These are phyloP conservation scores for Geosmithia morbida DNA, from an alignment of 2,329 filamentous ascomycete genomes.

Conservation along the genomic window DNA sequence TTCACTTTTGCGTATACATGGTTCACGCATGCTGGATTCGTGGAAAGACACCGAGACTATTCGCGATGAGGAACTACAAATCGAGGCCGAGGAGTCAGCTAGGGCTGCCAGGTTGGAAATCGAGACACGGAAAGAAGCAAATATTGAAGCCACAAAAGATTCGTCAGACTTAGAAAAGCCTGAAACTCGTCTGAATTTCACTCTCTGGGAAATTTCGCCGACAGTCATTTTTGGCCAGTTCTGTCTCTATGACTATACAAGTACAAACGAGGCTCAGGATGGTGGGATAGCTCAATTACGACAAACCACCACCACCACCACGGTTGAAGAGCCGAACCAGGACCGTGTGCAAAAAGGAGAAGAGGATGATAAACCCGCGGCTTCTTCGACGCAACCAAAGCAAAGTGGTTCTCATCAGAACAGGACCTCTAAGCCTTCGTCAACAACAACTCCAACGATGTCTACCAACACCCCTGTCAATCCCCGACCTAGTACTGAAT, in stretches of 20 bases:
- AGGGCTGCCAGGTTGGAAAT: background rate
- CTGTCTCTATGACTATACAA: background rate
- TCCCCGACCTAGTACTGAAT: background rate
- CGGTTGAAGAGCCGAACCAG: background rate
- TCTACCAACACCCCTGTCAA: background rate
- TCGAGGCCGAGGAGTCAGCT: slow-evolving; percentile 9
- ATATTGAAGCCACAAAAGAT: background rate
- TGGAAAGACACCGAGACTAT: slow-evolving; percentile 67
- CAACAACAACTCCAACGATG: too few species aligned
- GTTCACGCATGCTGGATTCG: slow-evolving; percentile 91
- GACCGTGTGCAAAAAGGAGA: background rate
- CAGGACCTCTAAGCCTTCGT: background rate
- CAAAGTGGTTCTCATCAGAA: background rate
- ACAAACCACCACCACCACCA: background rate
- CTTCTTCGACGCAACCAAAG: background rate
- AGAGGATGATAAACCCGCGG: background rate
- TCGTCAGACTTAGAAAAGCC: background rate
- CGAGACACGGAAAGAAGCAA: background rate
- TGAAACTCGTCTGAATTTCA: background rate
- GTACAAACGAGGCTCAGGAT: background rate
- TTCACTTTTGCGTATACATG: slow-evolving; percentile 81
- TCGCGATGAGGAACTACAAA: slow-evolving; percentile 45
- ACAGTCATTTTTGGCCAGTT: background rate
- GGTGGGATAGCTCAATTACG: background rate
- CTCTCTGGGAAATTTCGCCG: background rate